phyloP scores from a whole-genome alignment of 1,139 yeast species.

The Zygoascus sp. region DNA sequence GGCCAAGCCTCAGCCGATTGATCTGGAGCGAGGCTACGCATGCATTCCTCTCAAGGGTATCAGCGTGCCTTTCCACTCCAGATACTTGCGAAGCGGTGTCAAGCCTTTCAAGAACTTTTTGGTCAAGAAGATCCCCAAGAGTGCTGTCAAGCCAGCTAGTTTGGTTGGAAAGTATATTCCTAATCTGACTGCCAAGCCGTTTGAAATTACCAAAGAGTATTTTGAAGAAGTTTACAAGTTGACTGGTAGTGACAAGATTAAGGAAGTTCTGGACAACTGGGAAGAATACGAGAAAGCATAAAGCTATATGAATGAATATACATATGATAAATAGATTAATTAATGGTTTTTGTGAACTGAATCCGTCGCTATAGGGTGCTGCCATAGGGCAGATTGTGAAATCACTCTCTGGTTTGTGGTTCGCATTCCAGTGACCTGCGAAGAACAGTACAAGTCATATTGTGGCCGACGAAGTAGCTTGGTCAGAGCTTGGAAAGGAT shows the following conservation, averaged over 20 bases:
- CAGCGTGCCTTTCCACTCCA: slow-evolving; percentile 98
- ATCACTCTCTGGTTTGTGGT: too few species aligned
- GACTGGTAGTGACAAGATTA: slow-evolving; percentile 88
- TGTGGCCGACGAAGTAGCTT: too few species aligned
- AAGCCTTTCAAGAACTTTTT: slow-evolving; percentile 98
- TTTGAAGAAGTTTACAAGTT: slow-evolving; percentile 91
- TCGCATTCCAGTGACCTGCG: too few species aligned
- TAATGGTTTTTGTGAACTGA: not conserved
- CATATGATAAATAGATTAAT: not conserved
- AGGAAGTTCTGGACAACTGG: slow-evolving; percentile 91
- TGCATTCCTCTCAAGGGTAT: slow-evolving; percentile 97
- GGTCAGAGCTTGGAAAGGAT: too few species aligned
- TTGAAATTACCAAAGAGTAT: slow-evolving; percentile 91
- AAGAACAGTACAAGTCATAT: too few species aligned
- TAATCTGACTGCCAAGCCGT: slow-evolving; percentile 96
- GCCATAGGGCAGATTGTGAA: too few species aligned
- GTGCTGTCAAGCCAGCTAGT: slow-evolving; percentile 91
- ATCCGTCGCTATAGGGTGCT: too few species aligned
- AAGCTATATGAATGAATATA: not conserved
- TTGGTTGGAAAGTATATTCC: slow-evolving; percentile 95
- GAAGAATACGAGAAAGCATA: slow-evolving; percentile 54
- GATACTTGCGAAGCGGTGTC: slow-evolving; percentile 95
- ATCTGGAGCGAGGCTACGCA: slow-evolving; percentile 95
- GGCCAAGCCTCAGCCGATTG: slow-evolving; percentile 95
- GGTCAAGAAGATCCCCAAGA: slow-evolving; percentile 91